Conservation (phyloP, 805 yeast genomes). For the baker's yeast (Saccharomyces cerevisiae) region DNA sequence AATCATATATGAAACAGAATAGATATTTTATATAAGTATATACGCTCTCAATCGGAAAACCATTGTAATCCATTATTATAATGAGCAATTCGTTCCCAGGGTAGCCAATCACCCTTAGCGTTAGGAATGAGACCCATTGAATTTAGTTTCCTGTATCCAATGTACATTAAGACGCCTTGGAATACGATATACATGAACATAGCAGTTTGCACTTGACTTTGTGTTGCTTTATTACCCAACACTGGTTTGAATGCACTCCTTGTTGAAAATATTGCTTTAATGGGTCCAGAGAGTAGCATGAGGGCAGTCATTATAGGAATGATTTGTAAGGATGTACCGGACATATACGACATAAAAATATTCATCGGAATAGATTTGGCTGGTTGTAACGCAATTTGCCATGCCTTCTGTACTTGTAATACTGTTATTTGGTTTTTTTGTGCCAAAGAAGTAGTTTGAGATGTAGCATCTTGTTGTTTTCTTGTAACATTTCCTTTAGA, state of each 20-base stretch:
- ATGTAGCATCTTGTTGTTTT: slow-evolving; percentile 1
- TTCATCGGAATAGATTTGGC: slow-evolving; percentile 88
- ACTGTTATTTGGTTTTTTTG: not conserved
- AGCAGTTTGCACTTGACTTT: slow-evolving; percentile 27
- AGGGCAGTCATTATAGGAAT: slow-evolving; percentile 86
- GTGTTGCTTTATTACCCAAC: slow-evolving; percentile 29
- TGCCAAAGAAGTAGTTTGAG: slow-evolving; percentile 3
- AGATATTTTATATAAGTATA: not conserved
- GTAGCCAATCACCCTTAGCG: slow-evolving; percentile 81
- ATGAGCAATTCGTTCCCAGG: slow-evolving; percentile 55
- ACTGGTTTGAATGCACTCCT: slow-evolving; percentile 46
- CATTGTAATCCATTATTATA: slow-evolving; percentile 15
- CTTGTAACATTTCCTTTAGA: not conserved
- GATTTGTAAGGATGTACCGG: slow-evolving; percentile 82
- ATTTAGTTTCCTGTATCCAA: slow-evolving; percentile 80
- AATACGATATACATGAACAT: slow-evolving; percentile 41
- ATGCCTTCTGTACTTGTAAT: slow-evolving; percentile 53
- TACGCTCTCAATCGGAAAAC: slow-evolving; percentile 6
- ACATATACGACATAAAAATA: slow-evolving; percentile 81
- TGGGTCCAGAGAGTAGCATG: slow-evolving; percentile 71
- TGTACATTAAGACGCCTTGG: slow-evolving; percentile 48
- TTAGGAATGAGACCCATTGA: slow-evolving; percentile 89
- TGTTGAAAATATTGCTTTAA: slow-evolving; percentile 59
- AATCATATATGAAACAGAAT: not conserved
- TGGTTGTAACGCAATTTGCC: slow-evolving; percentile 80